Percentiles rank a stretch among this genome's conserved stretches.
Evolutionary conservation across 495 filamentous ascomycete genomes (phyloP).

Genomic region (Cercophora scortea): DNA sequence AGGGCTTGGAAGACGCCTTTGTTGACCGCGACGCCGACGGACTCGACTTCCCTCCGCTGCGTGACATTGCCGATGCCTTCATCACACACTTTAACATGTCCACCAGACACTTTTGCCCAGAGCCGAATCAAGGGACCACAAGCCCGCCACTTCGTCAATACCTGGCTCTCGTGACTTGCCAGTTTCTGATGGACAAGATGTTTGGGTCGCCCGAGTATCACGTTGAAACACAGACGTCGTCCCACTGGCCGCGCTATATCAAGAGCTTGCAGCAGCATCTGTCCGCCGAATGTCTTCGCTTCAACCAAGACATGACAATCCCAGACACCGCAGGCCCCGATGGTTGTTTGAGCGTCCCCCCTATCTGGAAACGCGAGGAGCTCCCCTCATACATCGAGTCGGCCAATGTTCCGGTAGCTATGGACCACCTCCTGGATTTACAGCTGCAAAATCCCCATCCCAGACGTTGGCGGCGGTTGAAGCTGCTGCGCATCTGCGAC

Average conservation of each 20-base stretch:
- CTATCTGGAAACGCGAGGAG: not conserved
- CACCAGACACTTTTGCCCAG: not conserved
- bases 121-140: not conserved
- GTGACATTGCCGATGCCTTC: conserved; percentile 5
- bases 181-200: conserved; percentile 7
- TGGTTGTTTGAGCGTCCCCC: not conserved
- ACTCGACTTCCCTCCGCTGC: not conserved
- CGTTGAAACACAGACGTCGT: not conserved
- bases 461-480: not conserved
- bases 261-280: not conserved
- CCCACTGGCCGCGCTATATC: conserved; percentile 8
- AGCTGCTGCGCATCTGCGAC: conserved; percentile 1
- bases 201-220: conserved; percentile 2
- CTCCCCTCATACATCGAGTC: not conserved
- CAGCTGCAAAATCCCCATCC: not conserved
- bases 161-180: not conserved
- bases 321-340: not conserved
- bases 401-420: not conserved
- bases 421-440: conserved; percentile 3
- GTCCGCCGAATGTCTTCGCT: not conserved
- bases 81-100: not conserved
- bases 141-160: conserved; percentile 1
- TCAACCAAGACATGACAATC: not conserved
- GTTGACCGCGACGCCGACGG: not conserved
- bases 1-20: not conserved